phyloP scores from a whole-genome alignment of 2,329 filamentous ascomycete genomes.

The Phyllosticta citribraziliensis region DNA sequence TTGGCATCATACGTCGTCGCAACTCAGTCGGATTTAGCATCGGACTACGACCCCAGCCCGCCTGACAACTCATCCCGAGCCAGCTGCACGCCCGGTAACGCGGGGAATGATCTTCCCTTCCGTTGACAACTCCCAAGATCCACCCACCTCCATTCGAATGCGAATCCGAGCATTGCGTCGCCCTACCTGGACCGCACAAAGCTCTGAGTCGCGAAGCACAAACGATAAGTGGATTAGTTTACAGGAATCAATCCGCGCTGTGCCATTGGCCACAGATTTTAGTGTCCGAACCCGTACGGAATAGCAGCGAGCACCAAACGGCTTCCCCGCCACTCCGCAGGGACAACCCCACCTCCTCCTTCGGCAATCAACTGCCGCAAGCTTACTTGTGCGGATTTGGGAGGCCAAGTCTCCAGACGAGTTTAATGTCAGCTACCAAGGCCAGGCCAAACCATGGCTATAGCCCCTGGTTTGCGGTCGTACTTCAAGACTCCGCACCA shows the following conservation, averaged over 20 bases:
- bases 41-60: neutral
- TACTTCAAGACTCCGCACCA: neutral
- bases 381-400: neutral
- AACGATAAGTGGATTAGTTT: too few relatives aligned
- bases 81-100: neutral
- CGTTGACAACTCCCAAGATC: neutral
- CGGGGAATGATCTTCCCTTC: neutral
- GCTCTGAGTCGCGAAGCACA: neutral
- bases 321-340: neutral
- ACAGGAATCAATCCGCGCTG: neutral
- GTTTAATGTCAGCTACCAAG: neutral
- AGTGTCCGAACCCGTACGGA: neutral
- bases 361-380: slow-evolving; percentile 6
- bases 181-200: neutral
- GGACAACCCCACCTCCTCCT: slow-evolving; percentile 3
- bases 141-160: neutral
- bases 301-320: neutral
- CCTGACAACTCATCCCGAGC: neutral
- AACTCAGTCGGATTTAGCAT: neutral
- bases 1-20: neutral
- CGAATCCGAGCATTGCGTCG: neutral
- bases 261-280: neutral
- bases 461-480: neutral
- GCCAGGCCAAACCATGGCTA: neutral
- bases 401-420: neutral